Evolutionary conservation across 2,329 filamentous ascomycete species (phyloP), one percentile per base, ranked within the genome.

Genomic region (Epichloe hybrida): DNA sequence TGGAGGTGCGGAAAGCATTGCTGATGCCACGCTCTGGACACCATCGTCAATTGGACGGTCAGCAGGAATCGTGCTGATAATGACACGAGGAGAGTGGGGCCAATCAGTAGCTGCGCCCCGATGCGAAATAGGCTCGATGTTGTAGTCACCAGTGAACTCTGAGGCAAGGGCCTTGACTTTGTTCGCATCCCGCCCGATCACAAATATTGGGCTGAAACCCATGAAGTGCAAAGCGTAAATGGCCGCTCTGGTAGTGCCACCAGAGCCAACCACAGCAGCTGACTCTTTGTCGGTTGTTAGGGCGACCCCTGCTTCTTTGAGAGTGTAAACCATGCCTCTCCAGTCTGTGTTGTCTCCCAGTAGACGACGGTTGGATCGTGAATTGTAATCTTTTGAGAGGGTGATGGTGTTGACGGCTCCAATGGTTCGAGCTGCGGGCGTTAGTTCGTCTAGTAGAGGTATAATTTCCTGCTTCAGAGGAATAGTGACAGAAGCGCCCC

Each of bases 401-500:
- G 95, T 80, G 60, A 98, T 84, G 17, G 93, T 98, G 70, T 98
- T 98, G 56, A 97, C 85, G 3, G 93, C 93, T 21, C 93, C 93
- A 54, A 98, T 96, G 34, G 80, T 73, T 56, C 79, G 78, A 13
- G 89, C 91, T 50, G 93, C 83, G 34, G 83, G 78, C 0, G 88
- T 84, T 52, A 96, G 74, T 49, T 84, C 80, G 62, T 97, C 89
- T 13, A 98, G 72, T 5, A 91, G 69, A 0, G 79, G 74, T 70
- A 94, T 88, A 52, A 97, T 81, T 58, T 95, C 88, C 34, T 93
- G 73, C 70, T 98, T 98, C 50, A 98, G 74, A 1, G 93, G 93
- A 48, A 98, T 97, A 0, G 93, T 98, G 44, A 98, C 88, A 3
- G 89, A 96, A 3, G 88, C 91, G 52, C 93, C 93, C 93, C 93